phyloP scores from a whole-genome alignment of 495 filamentous ascomycete species.

The Penicillium mononematosum region DNA sequence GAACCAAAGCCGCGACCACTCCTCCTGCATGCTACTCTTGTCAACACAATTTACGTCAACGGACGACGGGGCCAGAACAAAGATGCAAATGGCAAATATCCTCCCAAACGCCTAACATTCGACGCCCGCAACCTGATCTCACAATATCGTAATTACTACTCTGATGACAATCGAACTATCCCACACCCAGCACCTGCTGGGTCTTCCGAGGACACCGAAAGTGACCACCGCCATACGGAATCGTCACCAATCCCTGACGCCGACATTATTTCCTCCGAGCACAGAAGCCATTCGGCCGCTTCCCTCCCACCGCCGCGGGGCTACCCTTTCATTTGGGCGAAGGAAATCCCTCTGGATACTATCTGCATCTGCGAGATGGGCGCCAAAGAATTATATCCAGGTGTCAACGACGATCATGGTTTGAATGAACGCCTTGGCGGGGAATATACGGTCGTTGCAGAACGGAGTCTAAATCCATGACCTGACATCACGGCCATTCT shows the following conservation, averaged over 20 bases:
- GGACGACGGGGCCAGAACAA: constrained; percentile 34
- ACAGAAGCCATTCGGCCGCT: neutral
- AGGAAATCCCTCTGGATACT: constrained; percentile 57
- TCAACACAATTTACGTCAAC: constrained; percentile 80
- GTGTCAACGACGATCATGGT: constrained; percentile 20
- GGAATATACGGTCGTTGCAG: constrained; percentile 43
- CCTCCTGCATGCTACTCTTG: constrained; percentile 77
- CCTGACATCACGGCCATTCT: neutral
- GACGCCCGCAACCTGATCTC: constrained; percentile 39
- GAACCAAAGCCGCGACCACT: constrained; percentile 54
- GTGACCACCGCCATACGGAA: neutral
- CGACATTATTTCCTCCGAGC: neutral
- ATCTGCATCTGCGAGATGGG: constrained; percentile 78
- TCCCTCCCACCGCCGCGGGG: neutral
- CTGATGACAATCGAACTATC: constrained; percentile 28
- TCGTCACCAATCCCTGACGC: neutral
- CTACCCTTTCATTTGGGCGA: constrained; percentile 57
- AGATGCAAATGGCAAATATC: constrained; percentile 33
- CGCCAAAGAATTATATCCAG: constrained; percentile 55
- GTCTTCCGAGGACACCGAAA: neutral
- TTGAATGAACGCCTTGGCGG: constrained; percentile 41
- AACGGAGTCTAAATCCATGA: constrained; percentile 29
- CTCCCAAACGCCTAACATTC: constrained; percentile 31
- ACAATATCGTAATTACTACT: constrained; percentile 35
- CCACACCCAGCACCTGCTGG: constrained; percentile 6